Base-by-base conservation (phyloP, 768 basidiomycete species). In the Lactarius sp. region DNA sequence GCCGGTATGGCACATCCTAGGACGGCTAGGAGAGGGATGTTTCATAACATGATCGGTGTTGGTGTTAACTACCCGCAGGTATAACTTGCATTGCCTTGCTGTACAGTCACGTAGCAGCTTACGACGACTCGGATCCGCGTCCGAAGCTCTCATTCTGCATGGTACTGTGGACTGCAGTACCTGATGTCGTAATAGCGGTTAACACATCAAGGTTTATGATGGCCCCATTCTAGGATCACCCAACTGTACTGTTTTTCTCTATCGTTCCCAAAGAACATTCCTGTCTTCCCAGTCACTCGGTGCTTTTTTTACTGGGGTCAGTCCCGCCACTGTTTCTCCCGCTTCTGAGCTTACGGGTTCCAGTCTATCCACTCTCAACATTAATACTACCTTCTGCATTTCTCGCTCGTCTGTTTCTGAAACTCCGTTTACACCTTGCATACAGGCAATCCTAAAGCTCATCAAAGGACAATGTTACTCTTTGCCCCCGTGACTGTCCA, bases 221-320 rank as follows among this genome's bases (percentile, higher is more conserved):
- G 22, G 1, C 22, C 22, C 22, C 22, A 27, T 27, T 27, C 22
- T 27, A 27, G 22, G 22, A 2, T 27, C 22, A 27, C 22, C 22
- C 2, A 27, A 27, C 22, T 27, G 22, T 27, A 27, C 22, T 27
- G 22, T 27, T 27, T 27, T 27, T 27, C 22, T 56, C 50, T 27
- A 27, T 27, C 22, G 22, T 27, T 27, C 46, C n/a, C 14, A 52
- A 16, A 47, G 64, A 56, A 65, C 64, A 59, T 65, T 60, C 64
- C 54, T 60, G 53, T 27, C 22, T 27, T 51, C 54, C 64, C 59
- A 51, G 31, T 8, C 12, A 37, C 51, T 20, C 50, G 64, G 64
- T 59, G 64, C 54, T 31, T 14, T n/a, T 55, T 13, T 22, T n/a
- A 10, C n/a, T 46, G 49, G 50, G 64, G 56, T 59, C 59, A 13